Conservation (phyloP, 768 basidiomycete species). For the Termitomyces sp. region DNA sequence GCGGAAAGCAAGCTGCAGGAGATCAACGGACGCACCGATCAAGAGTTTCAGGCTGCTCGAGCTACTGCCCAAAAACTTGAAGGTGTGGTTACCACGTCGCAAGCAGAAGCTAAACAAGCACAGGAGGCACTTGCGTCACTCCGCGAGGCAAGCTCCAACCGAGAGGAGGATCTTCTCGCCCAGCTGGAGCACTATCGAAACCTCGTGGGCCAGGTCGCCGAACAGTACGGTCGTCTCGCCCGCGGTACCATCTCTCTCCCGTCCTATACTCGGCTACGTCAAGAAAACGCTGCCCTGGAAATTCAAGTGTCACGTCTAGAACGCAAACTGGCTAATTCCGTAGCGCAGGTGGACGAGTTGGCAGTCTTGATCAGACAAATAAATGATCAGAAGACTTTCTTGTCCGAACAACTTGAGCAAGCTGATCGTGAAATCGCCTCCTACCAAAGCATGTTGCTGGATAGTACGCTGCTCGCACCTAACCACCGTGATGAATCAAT, state of each 20-base stretch:
- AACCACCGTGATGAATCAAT: conserved; percentile 1
- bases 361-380: conserved; percentile 55
- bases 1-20: conserved; percentile 42
- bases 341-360: conserved; percentile 62
- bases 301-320: conserved; percentile 49
- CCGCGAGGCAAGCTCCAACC: conserved; percentile 26
- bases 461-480: neutral
- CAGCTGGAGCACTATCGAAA: conserved; percentile 48
- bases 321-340: conserved; percentile 64
- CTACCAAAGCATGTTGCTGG: conserved; percentile 10
- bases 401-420: conserved; percentile 30
- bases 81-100: conserved; percentile 29
- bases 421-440: conserved; percentile 28
- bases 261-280: conserved; percentile 33
- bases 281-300: conserved; percentile 32
- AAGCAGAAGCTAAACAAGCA: conserved; percentile 30
- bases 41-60: conserved; percentile 31
- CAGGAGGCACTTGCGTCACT: conserved; percentile 25
- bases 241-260: conserved; percentile 34
- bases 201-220: conserved; percentile 42
- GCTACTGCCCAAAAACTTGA: conserved; percentile 29
- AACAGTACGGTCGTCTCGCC: conserved; percentile 51
- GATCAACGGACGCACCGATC: conserved; percentile 34
- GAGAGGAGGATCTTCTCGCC: conserved; percentile 40
- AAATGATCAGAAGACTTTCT: conserved; percentile 45